Conservation (phyloP, 805 yeast species). For the Pichia cephalocereana region DNA sequence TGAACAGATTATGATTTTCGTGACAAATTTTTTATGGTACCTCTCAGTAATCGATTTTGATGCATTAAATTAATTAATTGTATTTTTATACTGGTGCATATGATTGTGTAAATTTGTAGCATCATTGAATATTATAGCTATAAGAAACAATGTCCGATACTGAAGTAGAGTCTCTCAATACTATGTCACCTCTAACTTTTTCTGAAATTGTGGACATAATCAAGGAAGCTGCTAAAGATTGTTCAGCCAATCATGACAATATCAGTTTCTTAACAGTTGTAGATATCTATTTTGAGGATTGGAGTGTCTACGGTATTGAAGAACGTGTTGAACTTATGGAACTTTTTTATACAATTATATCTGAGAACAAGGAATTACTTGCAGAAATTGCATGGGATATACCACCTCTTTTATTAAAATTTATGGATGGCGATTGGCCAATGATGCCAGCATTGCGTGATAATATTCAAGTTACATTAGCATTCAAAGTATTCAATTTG, state of each 20-base stretch:
- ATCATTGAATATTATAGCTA: background rate
- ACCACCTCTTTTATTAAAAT: conserved; percentile 58
- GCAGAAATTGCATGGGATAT: conserved; percentile 85
- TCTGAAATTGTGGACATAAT: conserved; percentile 6
- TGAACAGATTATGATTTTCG: too few species aligned
- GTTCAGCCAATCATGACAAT: conserved; percentile 44
- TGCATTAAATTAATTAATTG: too few species aligned
- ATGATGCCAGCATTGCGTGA: conserved; percentile 23
- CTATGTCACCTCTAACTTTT: conserved; percentile 6
- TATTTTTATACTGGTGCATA: too few species aligned
- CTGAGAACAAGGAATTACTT: conserved; percentile 38
- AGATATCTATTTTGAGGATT: conserved; percentile 50
- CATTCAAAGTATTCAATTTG: conserved; percentile 47
- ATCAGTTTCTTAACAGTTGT: conserved; percentile 64
- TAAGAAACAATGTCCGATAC: conserved; percentile 8
- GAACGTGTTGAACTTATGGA: conserved; percentile 45
- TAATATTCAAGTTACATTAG: conserved; percentile 28
- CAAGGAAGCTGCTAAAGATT: conserved; percentile 21
- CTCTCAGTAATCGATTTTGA: too few species aligned
- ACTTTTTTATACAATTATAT: conserved; percentile 35
- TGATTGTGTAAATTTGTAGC: too few species aligned
- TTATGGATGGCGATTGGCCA: conserved; percentile 33
- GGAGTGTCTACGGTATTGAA: conserved; percentile 33
- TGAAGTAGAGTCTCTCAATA: conserved; percentile 10
- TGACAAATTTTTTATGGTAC: too few species aligned